Base-by-base conservation (phyloP, 2,329 filamentous ascomycete genomes). In the Venturia aucupariae region DNA sequence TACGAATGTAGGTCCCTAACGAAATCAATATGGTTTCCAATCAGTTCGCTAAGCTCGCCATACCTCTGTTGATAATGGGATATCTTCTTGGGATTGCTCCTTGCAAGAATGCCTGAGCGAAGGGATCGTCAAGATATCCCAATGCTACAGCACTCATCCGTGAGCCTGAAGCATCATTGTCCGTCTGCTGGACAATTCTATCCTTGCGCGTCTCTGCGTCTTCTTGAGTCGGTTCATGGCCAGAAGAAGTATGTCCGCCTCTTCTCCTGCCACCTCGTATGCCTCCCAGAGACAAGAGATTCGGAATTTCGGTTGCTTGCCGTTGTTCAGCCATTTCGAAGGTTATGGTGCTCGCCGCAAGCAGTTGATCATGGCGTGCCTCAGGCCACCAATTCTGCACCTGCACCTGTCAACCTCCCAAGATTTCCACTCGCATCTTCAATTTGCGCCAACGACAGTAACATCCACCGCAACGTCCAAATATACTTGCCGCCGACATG, bases 61-160 rank as follows among this genome's bases (percentile, higher is more conserved):
- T 75, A 91, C 93, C 93, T 84, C 93, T 82, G 73, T 99, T 97
- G 72, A 99, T 96, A 67, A 99, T 90, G 62, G 94, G 94, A 67
- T 95, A 82, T 65, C 93, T 82, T 68, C 89, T 83, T 15, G 84
- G 78, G 1, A 80, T 19, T 80, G 77, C 66, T 79, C 81, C 57
- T 75, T 76, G 2, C 17, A 89, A 86, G 73, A 97, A 91, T 64
- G 81, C 81, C 63, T 78, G 78, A 2, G 92, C 91, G 76, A 89
- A 97, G 0, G 84, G 84, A 72, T 99, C 94, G 2, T 89, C 78
- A 1, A 99, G 80, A 73, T 97, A 97, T 39, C 91, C 92, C 61
- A 91, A 74, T 65, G 89, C 84, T 19, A 97, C 91, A 15, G 93
- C 93, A 74, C 92, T 97, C 75, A 96, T 79, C 42, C 94, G 85